phyloP scores from a whole-genome alignment of 345 rosid genomes.

The Aurinia saxatilis region DNA sequence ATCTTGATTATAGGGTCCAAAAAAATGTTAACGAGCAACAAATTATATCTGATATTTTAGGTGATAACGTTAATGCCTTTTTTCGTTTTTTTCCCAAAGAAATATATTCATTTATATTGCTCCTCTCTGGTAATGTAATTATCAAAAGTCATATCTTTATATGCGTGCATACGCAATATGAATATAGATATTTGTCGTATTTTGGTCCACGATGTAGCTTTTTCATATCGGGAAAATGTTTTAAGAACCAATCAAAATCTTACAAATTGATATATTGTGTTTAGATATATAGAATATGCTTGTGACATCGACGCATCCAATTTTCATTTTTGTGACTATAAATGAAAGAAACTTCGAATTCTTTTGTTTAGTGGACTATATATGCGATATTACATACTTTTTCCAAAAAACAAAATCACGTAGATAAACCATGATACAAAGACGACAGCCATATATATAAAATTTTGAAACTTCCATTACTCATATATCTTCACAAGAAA shows the following conservation, averaged over 20 bases:
- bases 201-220: background rate
- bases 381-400: background rate
- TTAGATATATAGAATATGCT: background rate
- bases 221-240: background rate
- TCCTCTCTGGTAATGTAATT: background rate
- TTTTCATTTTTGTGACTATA: slow-evolving; percentile 14
- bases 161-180: slow-evolving; percentile 7
- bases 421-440: background rate
- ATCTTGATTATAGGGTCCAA: background rate
- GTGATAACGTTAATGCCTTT: slow-evolving; percentile 3
- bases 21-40: slow-evolving; percentile 1
- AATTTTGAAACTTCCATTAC: background rate
- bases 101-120: background rate
- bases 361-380: slow-evolving; percentile 17
- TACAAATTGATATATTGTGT: slow-evolving; percentile 1
- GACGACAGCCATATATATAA: background rate
- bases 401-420: background rate
- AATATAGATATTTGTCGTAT: background rate
- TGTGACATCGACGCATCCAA: slow-evolving; percentile 24
- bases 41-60: slow-evolving; percentile 4
- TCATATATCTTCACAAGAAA: background rate
- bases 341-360: slow-evolving; percentile 15
- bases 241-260: slow-evolving; percentile 4
- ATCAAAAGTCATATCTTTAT: slow-evolving; percentile 4
- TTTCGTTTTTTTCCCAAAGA: background rate